A percentile compares a stretch with the other conserved stretches of the same genome.
phyloP scores from a whole-genome alignment of 176 grass and related monocot genomes.

The Carex pumila region DNA sequence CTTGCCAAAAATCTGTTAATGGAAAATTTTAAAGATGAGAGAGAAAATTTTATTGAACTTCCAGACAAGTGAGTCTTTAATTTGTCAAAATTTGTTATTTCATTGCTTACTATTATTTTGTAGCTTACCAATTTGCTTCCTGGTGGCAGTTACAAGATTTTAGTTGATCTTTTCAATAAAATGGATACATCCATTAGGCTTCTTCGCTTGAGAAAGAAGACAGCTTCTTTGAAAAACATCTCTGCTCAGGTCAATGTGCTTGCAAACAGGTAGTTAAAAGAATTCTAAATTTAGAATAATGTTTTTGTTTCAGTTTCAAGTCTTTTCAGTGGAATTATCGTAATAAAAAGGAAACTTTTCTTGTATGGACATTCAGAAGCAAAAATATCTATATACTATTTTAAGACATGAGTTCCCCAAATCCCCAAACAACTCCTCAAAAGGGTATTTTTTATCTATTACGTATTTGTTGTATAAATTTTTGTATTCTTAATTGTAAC shows the following conservation, averaged over 20 bases:
- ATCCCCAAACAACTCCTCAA: background rate
- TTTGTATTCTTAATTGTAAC: too few species aligned
- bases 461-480: background rate
- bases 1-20: constrained; percentile 52
- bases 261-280: constrained; percentile 58
- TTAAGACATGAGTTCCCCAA: background rate
- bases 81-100: background rate
- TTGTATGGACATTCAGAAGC: constrained; percentile 12
- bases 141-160: constrained; percentile 41
- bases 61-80: constrained; percentile 52
- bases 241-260: constrained; percentile 72
- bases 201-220: constrained; percentile 62
- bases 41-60: constrained; percentile 33
- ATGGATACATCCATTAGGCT: constrained; percentile 89
- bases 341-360: background rate
- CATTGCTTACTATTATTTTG: constrained; percentile 15
- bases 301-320: background rate
- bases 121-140: constrained; percentile 10
- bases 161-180: constrained; percentile 63
- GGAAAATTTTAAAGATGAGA: constrained; percentile 50
- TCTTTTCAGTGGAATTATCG: background rate
- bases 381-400: background rate
- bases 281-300: background rate
- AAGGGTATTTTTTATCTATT: background rate
- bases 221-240: constrained; percentile 62